Evolutionary conservation across 441 rosid species (phyloP).

Genomic region (Viola pubescens): DNA sequence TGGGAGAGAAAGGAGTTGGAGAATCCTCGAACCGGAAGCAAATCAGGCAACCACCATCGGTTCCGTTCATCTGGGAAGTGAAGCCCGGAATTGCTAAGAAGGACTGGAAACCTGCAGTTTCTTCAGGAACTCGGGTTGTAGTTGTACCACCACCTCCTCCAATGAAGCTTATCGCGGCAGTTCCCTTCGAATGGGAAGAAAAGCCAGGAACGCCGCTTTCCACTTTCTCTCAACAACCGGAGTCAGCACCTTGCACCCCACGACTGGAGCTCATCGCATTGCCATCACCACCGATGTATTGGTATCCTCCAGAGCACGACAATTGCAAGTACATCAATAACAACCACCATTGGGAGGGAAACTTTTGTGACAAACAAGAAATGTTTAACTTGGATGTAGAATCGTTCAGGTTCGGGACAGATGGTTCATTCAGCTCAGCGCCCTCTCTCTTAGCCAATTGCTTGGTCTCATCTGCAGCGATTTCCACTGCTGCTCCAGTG

Average conservation of each 20-base stretch:
- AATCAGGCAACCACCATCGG: constrained; percentile 54
- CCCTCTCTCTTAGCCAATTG: constrained; percentile 42
- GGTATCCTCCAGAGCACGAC: not conserved
- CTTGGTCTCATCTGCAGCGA: constrained; percentile 22
- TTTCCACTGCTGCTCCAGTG: constrained; percentile 39
- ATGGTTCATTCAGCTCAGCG: constrained; percentile 47
- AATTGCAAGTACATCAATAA: constrained; percentile 1
- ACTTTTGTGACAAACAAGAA: constrained; percentile 14
- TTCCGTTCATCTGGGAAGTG: constrained; percentile 83
- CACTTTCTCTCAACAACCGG: constrained; percentile 22
- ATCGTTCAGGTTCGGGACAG: constrained; percentile 35
- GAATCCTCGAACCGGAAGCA: constrained; percentile 29
- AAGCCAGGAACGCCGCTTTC: constrained; percentile 60
- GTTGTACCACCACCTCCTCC: constrained; percentile 30
- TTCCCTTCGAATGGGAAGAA: constrained; percentile 82
- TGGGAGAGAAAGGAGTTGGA: constrained; percentile 26
- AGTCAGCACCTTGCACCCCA: constrained; percentile 18
- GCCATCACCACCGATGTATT: constrained; percentile 31
- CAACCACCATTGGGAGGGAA: not conserved
- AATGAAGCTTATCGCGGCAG: constrained; percentile 54
- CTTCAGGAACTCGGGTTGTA: constrained; percentile 16
- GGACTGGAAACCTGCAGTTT: constrained; percentile 52
- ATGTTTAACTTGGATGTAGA: constrained; percentile 23
- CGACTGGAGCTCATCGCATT: constrained; percentile 11
- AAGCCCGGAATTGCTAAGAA: constrained; percentile 71